Percentiles rank a stretch among this genome's conserved stretches.
Evolutionary conservation across 2,329 filamentous ascomycete species (phyloP).

Genomic region (Fusarium avenaceum): DNA sequence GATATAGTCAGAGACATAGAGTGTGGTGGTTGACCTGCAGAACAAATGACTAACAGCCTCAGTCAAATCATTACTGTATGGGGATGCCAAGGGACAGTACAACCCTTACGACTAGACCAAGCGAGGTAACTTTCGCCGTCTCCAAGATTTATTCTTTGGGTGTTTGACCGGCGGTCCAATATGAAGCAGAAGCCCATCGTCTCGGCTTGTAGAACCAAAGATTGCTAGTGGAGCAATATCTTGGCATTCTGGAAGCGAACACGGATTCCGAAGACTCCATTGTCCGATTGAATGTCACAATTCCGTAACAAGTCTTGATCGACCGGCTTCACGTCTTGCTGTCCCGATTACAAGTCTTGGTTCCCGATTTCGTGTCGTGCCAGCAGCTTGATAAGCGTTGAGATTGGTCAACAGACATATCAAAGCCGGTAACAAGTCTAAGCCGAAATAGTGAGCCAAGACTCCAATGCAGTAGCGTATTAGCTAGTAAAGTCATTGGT

Average conservation of each 20-base stretch:
- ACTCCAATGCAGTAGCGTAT: slow-evolving; percentile 13
- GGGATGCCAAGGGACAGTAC: slow-evolving; percentile 18
- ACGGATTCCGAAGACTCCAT: slow-evolving; percentile 14
- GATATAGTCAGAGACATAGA: too few species aligned
- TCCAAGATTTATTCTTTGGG: not conserved
- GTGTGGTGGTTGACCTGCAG: too few species aligned
- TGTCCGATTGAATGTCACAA: not conserved
- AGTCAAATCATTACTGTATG: not conserved
- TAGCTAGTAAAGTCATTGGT: not conserved
- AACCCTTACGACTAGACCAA: slow-evolving; percentile 15
- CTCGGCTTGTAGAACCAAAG: not conserved
- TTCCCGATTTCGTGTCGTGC: slow-evolving; percentile 5
- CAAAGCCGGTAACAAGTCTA: slow-evolving; percentile 1
- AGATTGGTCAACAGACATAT: slow-evolving; percentile 10
- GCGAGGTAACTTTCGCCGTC: slow-evolving; percentile 13
- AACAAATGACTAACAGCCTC: not conserved
- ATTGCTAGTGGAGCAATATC: not conserved
- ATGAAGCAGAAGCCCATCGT: too few species aligned
- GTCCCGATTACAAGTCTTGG: slow-evolving; percentile 15
- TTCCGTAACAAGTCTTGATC: not conserved
- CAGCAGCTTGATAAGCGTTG: not conserved
- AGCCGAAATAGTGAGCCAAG: slow-evolving; percentile 16
- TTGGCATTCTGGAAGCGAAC: not conserved
- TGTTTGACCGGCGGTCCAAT: not conserved
- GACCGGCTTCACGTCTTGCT: not conserved